phyloP scores from a whole-genome alignment of 345 rosid species.

The Brassica napus region Da-Ae NC_063446.1:16709501-16710000 shows the following conservation, averaged over 20 bases:
- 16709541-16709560: neutral
- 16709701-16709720: slow-evolving; percentile 5
- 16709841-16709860: neutral
- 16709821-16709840: slow-evolving; percentile 16
- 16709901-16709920: slow-evolving; percentile 48
- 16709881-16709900: slow-evolving; percentile 9
- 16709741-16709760: slow-evolving; percentile 22
- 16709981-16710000: slow-evolving; percentile 89
- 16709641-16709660: slow-evolving; percentile 28
- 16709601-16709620: slow-evolving; percentile 91
- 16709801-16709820: slow-evolving; percentile 25
- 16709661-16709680: slow-evolving; percentile 1
- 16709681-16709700: neutral
- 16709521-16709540: neutral
- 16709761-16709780: slow-evolving; percentile 18
- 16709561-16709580: slow-evolving; percentile 61
- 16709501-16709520: neutral
- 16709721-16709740: slow-evolving; percentile 25
- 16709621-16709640: slow-evolving; percentile 49
- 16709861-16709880: slow-evolving; percentile 16
- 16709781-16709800: neutral
- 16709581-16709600: slow-evolving; percentile 90
- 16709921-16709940: slow-evolving; percentile 66
- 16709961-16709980: slow-evolving; percentile 84
- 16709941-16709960: slow-evolving; percentile 76